Evolutionary conservation across 2,329 filamentous ascomycete species (phyloP).

Genomic region (Aspergillus caelatus): DNA sequence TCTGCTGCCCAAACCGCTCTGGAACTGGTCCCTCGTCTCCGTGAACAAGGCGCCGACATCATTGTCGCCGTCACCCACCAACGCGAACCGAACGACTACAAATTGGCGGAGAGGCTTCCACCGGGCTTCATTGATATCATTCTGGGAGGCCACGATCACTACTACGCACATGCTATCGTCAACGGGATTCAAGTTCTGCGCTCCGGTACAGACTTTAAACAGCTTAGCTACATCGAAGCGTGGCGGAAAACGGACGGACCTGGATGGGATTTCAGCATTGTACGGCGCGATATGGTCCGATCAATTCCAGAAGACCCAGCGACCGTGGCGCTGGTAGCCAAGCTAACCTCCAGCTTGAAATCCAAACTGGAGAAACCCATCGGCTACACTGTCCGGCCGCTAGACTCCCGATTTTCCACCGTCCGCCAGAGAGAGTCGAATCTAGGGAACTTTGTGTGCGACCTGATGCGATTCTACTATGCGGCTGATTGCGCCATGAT

Average conservation of each 20-base stretch:
- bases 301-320: constrained; percentile 65
- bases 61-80: constrained; percentile 82
- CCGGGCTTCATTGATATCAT: constrained; percentile 80
- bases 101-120: constrained; percentile 72
- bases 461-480: constrained; percentile 86
- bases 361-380: constrained; percentile 79
- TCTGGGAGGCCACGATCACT: constrained; percentile 87
- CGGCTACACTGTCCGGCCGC: constrained; percentile 77
- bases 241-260: constrained; percentile 57
- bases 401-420: constrained; percentile 85
- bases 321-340: constrained; percentile 65
- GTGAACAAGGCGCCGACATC: constrained; percentile 78
- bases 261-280: constrained; percentile 79
- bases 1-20: constrained; percentile 75
- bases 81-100: constrained; percentile 86
- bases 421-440: constrained; percentile 79
- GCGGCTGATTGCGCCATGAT: constrained; percentile 79
- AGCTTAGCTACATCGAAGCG: constrained; percentile 84
- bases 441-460: constrained; percentile 86
- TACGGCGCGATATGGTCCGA: constrained; percentile 71
- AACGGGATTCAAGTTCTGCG: constrained; percentile 83
- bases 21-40: constrained; percentile 72
- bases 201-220: constrained; percentile 89
- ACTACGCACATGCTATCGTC: constrained; percentile 75
- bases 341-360: constrained; percentile 72